Evolutionary conservation across 2,329 filamentous ascomycete genomes (phyloP).

Genomic region (Periconia sp.): DNA sequence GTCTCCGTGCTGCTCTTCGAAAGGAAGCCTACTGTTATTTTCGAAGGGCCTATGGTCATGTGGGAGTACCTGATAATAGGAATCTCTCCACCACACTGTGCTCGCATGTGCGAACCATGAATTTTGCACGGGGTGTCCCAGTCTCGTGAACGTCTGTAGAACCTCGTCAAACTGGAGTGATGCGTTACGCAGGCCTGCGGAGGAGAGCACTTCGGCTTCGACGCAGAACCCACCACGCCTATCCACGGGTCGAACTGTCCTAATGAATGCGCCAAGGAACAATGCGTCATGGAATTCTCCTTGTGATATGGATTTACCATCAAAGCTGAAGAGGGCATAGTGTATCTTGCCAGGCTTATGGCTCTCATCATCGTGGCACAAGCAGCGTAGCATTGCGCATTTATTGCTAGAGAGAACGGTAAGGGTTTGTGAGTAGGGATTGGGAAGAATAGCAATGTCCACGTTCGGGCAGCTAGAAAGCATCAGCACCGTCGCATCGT

Average conservation of each 20-base stretch:
- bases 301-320: constrained; percentile 6
- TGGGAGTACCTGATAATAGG: constrained; percentile 7
- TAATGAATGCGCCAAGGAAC: background rate
- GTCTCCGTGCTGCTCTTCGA: background rate
- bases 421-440: background rate
- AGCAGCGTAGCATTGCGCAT: constrained; percentile 2
- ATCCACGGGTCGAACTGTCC: constrained; percentile 9
- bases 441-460: background rate
- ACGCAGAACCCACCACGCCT: constrained; percentile 4
- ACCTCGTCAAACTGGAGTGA: constrained; percentile 11
- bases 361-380: background rate
- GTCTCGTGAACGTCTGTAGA: background rate
- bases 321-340: constrained; percentile 10
- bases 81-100: constrained; percentile 17
- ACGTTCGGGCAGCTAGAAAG: background rate
- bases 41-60: too few relatives aligned
- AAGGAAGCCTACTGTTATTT: too few relatives aligned
- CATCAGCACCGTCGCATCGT: background rate
- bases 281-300: background rate
- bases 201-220: too few relatives aligned
- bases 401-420: constrained; percentile 2
- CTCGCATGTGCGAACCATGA: background rate
- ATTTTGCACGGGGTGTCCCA: background rate
- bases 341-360: constrained; percentile 1
- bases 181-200: too few relatives aligned